Conservation (phyloP, 495 filamentous ascomycete species). For the Neurospora sp. region DNA sequence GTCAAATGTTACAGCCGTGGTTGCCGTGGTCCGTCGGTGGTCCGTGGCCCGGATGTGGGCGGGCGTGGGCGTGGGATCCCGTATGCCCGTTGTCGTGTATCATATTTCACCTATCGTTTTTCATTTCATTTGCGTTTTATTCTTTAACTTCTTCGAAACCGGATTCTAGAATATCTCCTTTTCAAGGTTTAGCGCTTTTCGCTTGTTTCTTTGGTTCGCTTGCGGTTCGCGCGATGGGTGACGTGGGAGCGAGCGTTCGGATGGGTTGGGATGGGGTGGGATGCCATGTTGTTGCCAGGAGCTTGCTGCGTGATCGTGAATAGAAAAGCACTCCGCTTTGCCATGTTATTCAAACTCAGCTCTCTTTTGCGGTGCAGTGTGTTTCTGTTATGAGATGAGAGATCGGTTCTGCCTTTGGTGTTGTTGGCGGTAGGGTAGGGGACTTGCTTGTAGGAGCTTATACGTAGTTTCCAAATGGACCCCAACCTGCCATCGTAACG, state of each 20-base stretch:
- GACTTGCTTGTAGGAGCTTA: not conserved
- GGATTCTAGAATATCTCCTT: not conserved
- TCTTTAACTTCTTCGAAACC: not conserved
- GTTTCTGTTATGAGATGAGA: not conserved
- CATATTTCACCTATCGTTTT: not conserved
- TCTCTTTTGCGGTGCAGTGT: not conserved
- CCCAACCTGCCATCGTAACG: not conserved
- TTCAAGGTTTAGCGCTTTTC: not conserved
- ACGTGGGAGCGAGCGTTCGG: not conserved
- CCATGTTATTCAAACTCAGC: not conserved
- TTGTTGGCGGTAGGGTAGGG: not conserved
- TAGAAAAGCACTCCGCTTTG: not conserved
- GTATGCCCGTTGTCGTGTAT: not conserved
- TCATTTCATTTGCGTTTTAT: not conserved
- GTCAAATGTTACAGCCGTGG: not conserved
- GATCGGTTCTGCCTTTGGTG: not conserved
- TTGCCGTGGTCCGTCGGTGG: not conserved
- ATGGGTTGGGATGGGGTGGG: not conserved
- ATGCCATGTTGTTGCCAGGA: not conserved
- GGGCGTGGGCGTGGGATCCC: not conserved
- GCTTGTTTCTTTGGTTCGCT: not conserved
- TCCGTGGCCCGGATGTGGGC: not conserved
- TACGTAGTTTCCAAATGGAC: not conserved
- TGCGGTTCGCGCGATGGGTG: not conserved
- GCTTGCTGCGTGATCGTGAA: not conserved